These are phyloP conservation scores for Trebouxia sp. DNA, from an alignment of 139 green algal species.

Conservation along the genomic window DNA sequence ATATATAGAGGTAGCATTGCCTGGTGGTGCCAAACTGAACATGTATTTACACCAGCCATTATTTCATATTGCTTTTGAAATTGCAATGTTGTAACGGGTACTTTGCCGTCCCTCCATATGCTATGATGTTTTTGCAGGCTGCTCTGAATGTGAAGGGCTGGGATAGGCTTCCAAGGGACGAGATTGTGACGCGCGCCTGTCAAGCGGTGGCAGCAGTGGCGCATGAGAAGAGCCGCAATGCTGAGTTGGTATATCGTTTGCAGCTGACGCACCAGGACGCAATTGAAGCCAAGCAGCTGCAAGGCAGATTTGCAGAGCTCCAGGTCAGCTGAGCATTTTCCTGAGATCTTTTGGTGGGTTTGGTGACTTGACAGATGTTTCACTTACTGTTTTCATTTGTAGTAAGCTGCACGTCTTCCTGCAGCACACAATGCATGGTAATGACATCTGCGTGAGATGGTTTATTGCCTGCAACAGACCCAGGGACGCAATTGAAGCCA, in stretches of 20 bases:
- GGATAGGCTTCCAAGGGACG: conserved; percentile 39
- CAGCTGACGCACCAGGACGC: conserved; percentile 56
- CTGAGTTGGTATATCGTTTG: conserved; percentile 45
- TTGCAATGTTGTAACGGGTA: neutral
- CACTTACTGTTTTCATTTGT: neutral
- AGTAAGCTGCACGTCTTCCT: too few species aligned
- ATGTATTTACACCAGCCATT: neutral
- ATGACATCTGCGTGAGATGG: too few species aligned
- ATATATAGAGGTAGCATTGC: neutral
- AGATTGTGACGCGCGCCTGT: conserved; percentile 37
- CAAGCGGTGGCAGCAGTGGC: conserved; percentile 14
- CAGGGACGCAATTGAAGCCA: conserved; percentile 35
- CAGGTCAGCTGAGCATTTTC: conserved; percentile 16
- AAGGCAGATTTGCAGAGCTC: conserved; percentile 41
- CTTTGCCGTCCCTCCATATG: neutral
- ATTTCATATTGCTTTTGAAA: neutral
- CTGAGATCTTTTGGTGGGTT: too few species aligned
- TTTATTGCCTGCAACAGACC: conserved; percentile 60
- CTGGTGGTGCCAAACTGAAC: neutral
- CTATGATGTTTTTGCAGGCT: neutral
- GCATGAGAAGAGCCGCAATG: conserved; percentile 27
- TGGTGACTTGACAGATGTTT: too few species aligned
- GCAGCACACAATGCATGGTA: too few species aligned
- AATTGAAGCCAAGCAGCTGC: conserved; percentile 11
- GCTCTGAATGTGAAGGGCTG: conserved; percentile 38